phyloP scores from a whole-genome alignment of 2,329 filamentous ascomycete species.

The Lachnellula hyalina region DNA sequence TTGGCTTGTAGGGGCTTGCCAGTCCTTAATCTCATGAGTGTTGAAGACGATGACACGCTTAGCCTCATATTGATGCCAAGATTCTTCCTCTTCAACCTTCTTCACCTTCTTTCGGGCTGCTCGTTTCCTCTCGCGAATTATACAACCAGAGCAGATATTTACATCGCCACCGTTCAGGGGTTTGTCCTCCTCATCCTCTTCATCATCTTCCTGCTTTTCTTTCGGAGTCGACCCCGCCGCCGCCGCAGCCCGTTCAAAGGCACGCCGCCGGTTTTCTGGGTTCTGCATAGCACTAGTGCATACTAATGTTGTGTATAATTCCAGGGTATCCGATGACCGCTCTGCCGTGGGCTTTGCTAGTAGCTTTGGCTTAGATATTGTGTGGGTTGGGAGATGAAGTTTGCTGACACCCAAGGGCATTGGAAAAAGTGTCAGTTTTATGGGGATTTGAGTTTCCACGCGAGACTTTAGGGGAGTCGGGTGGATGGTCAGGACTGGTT shows the following conservation, averaged over 20 bases:
- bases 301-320: conserved; percentile 75
- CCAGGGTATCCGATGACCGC: conserved; percentile 66
- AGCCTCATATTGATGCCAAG: conserved; percentile 76
- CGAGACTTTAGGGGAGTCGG: conserved; percentile 76
- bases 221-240: conserved; percentile 21
- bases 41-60: conserved; percentile 88
- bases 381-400: conserved; percentile 81
- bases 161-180: conserved; percentile 90
- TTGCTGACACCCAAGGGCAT: conserved; percentile 72
- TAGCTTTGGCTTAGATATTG: conserved; percentile 91
- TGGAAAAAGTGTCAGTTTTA: conserved; percentile 72
- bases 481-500: conserved; percentile 51
- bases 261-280: conserved; percentile 58
- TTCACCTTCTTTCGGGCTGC: conserved; percentile 90
- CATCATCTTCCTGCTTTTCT: conserved; percentile 26
- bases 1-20: conserved; percentile 58
- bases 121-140: conserved; percentile 83
- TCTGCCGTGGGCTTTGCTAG: conserved; percentile 66
- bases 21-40: conserved; percentile 79
- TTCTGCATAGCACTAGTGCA: conserved; percentile 90
- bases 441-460: conserved; percentile 93
- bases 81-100: conserved; percentile 85
- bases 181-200: conserved; percentile 50
- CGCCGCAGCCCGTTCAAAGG: conserved; percentile 41
- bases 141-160: conserved; percentile 86